Base-by-base conservation (phyloP, 352 stramenopile genomes). In the Pythium monospermum region DNA sequence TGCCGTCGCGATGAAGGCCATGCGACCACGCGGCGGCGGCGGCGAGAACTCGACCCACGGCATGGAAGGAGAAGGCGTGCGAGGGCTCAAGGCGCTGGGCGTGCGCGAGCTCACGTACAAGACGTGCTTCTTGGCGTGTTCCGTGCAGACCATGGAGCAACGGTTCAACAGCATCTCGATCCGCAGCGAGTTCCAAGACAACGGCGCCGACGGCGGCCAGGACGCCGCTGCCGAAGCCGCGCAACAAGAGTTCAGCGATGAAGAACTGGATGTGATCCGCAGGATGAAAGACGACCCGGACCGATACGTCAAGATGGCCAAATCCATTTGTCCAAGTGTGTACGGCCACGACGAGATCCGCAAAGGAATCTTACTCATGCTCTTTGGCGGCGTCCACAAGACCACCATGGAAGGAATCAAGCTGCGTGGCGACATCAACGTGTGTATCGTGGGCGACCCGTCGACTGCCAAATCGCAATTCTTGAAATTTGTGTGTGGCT, bases 391-490 rank as follows among this genome's bases (percentile, higher is more conserved):
- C 42, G 96, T 99, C 7, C 96, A 99, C 70, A 99, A 99, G 73
- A 87, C 81, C 26, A 99, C 96, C 26, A 53, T 76, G 3, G 96
- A 99, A 56, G 96, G 96, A 18, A 99, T 99, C 74, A 91, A 94
- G 37, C 96, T 99, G 45, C 93, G 97, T 32, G 97, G 97, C 12
- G 97, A 99, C 68, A 98, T 99, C 56, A 99, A 99, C 68, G 95
- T 99, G 47, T 98, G 91, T 61, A 94, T 99, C 36, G 98, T 99
- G 62, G 97, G 97, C 11, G 91, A 98, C 52, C 94, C 95, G 19
- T 96, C 91, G 61, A 97, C 98, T 8, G 97, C 97, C 43, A 99
- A 99, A 70, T 99, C 92, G 16, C 97, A 99, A 75, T 87, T 99
- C 33, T 74, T 99, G 42, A 99, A 99, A 69, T 98, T 99, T 71